Evolutionary conservation across 148 eudicot genomes (phyloP), one percentile per base, ranked within the genome.

Genomic region (Vaccinium macrocarpon): DNA sequence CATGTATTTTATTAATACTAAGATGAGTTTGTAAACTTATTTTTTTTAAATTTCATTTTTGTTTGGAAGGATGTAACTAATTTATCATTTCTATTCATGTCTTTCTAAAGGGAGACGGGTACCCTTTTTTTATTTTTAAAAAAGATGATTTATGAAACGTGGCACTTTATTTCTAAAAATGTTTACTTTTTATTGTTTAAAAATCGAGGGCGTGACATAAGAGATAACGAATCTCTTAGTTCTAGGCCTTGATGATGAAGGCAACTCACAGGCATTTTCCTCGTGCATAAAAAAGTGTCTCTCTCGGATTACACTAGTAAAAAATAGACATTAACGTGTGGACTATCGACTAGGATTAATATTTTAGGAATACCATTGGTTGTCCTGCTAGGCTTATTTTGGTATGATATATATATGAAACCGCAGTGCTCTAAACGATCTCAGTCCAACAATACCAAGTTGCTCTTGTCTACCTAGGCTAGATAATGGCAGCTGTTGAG

Each of bases 401-500:
- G 2, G 46, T 13, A n/a, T n/a, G n/a, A n/a, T 27, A 27, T 32
- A 71, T 71, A 71, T 25, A 66, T 25, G 10, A 10, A 68, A 3
- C 3, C 35, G 2, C 25, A 32, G 50, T 6, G 21, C 7, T 38
- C 18, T 38, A 3, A 73, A 16, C 6, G n/a, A 29, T 0, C 4
- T 0, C 4, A 15, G 52, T 35, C 21, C 51, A 16, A 16, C 23
- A 74, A 38, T 6, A 74, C 77, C 51, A 74, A 42, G 77, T 74
- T 42, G 50, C 50, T 46, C 49, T 74, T 42, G 5, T 18, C 51
- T 42, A 2, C 76, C 27, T 2, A 42, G 46, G 5, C 9, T 1
- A 88, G 52, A 64, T 49, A 29, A 89, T 87, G 91, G 85, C 85
- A 21, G 48, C 59, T 16, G 73, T 53, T 73, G 48, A 84, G 15